Conservation (phyloP, 2,329 filamentous ascomycete species). For the Venturia pyrina region DNA sequence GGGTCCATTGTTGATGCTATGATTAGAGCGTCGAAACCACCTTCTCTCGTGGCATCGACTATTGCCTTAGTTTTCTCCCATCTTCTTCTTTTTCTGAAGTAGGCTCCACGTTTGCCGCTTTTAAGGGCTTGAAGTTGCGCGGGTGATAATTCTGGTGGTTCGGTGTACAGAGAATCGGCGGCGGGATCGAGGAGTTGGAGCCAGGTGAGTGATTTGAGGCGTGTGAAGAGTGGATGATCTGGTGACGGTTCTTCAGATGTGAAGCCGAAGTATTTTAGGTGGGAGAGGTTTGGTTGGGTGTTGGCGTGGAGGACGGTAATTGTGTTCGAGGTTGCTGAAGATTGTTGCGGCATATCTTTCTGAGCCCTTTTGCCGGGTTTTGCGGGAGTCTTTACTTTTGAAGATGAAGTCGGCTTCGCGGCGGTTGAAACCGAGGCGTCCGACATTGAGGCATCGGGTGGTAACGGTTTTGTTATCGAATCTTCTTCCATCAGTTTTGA, state of each 20-base stretch:
- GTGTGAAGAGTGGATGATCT: slow-evolving; percentile 67
- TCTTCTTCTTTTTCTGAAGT: slow-evolving; percentile 79
- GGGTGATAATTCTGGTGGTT: slow-evolving; percentile 46
- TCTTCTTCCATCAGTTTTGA: neutral
- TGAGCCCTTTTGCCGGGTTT: slow-evolving; percentile 17
- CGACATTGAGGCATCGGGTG: neutral
- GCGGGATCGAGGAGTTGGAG: slow-evolving; percentile 75
- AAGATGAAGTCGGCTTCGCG: neutral
- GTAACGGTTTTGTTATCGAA: neutral
- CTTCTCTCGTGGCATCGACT: slow-evolving; percentile 63
- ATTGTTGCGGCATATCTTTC: slow-evolving; percentile 22
- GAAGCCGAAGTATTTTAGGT: slow-evolving; percentile 84
- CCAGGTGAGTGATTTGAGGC: slow-evolving; percentile 82
- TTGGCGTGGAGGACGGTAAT: slow-evolving; percentile 74
- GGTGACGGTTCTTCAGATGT: slow-evolving; percentile 53
- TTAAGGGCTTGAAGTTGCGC: slow-evolving; percentile 59
- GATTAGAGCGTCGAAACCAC: slow-evolving; percentile 74
- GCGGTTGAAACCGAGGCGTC: neutral
- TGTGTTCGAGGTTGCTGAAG: slow-evolving; percentile 60
- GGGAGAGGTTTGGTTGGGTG: slow-evolving; percentile 75
- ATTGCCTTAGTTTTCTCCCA: slow-evolving; percentile 65
- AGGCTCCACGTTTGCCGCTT: slow-evolving; percentile 69
- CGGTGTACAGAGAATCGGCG: slow-evolving; percentile 63
- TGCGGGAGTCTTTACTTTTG: slow-evolving; percentile 7
- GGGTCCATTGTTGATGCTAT: slow-evolving; percentile 78